phyloP scores from a whole-genome alignment of 805 yeast species.

The Metschnikowia peoriensis region DNA sequence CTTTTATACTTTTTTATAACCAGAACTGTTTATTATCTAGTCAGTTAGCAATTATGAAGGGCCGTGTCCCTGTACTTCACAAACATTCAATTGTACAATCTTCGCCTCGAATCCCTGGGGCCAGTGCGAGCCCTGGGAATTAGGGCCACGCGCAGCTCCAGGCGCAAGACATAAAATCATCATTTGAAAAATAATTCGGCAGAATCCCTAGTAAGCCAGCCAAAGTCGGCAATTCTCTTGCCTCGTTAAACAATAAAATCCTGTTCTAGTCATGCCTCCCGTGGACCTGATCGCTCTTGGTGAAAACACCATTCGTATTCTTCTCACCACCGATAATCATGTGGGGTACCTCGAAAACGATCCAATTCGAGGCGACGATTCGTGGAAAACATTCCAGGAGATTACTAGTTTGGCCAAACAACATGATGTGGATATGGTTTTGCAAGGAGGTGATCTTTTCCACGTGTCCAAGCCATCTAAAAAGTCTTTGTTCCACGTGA shows the following conservation, averaged over 20 bases:
- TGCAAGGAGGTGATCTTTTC: constrained; percentile 92
- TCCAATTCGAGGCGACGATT: constrained; percentile 85
- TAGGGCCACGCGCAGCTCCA: not conserved
- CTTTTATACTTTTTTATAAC: too few species aligned
- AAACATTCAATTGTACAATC: too few species aligned
- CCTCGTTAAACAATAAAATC: too few species aligned
- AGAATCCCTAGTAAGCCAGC: too few species aligned
- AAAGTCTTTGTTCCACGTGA: constrained; percentile 80
- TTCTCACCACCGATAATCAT: constrained; percentile 93
- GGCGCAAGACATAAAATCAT: not conserved
- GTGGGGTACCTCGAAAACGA: constrained; percentile 91
- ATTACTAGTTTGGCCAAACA: constrained; percentile 67
- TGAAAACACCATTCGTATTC: constrained; percentile 68
- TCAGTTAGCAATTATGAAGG: too few species aligned
- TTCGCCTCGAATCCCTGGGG: too few species aligned
- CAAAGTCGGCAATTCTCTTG: too few species aligned
- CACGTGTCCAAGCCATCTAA: constrained; percentile 88
- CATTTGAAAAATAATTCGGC: not conserved
- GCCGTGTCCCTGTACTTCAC: too few species aligned
- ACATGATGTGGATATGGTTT: constrained; percentile 77
- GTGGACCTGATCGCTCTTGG: constrained; percentile 46
- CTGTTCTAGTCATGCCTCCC: constrained; percentile 30
- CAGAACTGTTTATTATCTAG: too few species aligned
- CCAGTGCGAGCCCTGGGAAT: not conserved
- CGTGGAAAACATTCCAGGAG: constrained; percentile 86